A percentile compares a stretch with the other conserved stretches of the same genome.
Conservation (phyloP, 306 rosid species). For the Vigna reflexopilosa region DNA sequence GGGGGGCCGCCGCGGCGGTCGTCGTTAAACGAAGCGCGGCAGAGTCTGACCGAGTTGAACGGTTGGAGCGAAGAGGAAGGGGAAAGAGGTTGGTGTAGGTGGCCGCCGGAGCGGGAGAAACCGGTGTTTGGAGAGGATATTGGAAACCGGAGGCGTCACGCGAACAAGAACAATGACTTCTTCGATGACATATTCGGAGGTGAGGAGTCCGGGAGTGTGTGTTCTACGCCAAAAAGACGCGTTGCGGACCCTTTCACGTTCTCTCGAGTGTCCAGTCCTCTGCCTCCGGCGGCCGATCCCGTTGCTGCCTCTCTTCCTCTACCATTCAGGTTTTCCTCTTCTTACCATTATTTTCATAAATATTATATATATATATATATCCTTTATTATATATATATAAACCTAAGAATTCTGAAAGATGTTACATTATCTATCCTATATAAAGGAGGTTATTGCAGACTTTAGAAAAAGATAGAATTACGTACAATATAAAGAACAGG, state of each 20-base stretch:
- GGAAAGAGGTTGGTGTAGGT: constrained; percentile 33
- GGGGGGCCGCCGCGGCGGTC: constrained; percentile 91
- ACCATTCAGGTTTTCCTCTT: constrained; percentile 59
- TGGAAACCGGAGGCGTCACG: constrained; percentile 51
- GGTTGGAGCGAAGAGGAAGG: constrained; percentile 16
- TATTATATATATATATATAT: no score
- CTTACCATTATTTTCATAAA: background rate
- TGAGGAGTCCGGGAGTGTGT: constrained; percentile 48
- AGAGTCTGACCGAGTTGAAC: background rate
- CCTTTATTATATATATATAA: no score
- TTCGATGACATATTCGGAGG: constrained; percentile 86
- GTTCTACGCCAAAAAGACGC: constrained; percentile 63
- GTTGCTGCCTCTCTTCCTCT: constrained; percentile 52
- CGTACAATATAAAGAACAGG: no score
- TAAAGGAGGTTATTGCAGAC: no score
- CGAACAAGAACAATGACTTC: constrained; percentile 61
- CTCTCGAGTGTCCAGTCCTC: constrained; percentile 45
- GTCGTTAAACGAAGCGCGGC: constrained; percentile 54
- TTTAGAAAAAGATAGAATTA: no score
- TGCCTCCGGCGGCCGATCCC: constrained; percentile 43
- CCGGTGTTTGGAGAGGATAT: constrained; percentile 83
- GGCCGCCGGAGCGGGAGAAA: constrained; percentile 61
- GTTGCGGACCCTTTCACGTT: constrained; percentile 39
- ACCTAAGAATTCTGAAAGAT: no score
- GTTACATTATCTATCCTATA: no score